Base-by-base conservation (phyloP, 768 basidiomycete species). In the Tricholoma flavovirens region DNA sequence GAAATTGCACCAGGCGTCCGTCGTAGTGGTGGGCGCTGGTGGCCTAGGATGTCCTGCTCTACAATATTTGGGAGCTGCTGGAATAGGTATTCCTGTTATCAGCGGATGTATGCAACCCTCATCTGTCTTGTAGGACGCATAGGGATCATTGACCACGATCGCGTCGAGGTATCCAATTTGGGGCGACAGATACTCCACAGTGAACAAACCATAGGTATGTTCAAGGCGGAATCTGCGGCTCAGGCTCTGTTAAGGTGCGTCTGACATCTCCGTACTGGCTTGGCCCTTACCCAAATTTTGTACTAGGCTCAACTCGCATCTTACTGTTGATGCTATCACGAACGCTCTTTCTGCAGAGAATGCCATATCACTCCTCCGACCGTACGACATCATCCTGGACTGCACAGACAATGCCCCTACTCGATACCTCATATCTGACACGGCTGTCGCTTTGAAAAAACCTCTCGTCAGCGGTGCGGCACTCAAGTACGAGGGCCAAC, bases 41-140 rank as follows among this genome's bases (percentile, higher is more conserved):
- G 97, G 97, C 8, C 78, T 99, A 11, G 97, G 97, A 10, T 98
- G 97, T 69, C 94, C 97, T 48, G 92, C 91, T 38, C 76, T 99
- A 46, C 93, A 97, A 66, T 97, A 98, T 69, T 83, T 99, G 10
- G 92, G 84, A 4, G 91, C 93, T 6, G 89, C 92, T 12, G 97
- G 97, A 22, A 79, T 98, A 56, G 96, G 96, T 91, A 63, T 66
- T 43, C 26, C 24, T 30, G 30, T 36, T 5, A 4, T 12, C 21
- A 6, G n/a, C 30, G 22, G 14, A 9, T 26, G 1, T 36, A 1
- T 21, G 5, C 24, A n/a, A 49, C 24, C 36, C 35, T 42, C 46
- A 53, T 24, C 9, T 45, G 9, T 35, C 33, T 29, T n/a, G 33
- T 24, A 61, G 60, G 60, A 48, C 54, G 55, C 1, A 54, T 61